phyloP scores from a whole-genome alignment of 148 eudicot species.

The Silene conica region DNA sequence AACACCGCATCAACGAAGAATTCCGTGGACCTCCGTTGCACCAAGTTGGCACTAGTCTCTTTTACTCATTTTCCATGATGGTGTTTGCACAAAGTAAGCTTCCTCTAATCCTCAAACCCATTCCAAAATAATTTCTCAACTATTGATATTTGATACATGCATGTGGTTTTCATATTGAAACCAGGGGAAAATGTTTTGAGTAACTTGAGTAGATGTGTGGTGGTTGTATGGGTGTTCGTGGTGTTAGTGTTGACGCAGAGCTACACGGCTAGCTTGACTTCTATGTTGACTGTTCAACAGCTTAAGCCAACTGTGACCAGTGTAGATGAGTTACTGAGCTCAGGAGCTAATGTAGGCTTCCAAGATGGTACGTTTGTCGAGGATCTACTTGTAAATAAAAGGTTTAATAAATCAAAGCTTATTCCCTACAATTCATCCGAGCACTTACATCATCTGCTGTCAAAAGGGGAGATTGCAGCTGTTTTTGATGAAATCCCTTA shows the following conservation, averaged over 20 bases:
- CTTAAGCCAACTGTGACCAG: constrained; percentile 39
- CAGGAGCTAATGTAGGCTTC: constrained; percentile 36
- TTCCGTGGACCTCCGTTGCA: constrained; percentile 41
- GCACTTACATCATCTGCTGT: constrained; percentile 23
- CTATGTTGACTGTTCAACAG: constrained; percentile 49
- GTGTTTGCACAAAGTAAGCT: constrained; percentile 47
- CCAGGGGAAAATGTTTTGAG: constrained; percentile 39
- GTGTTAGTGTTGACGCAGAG: constrained; percentile 49
- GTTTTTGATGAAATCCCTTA: constrained; percentile 37
- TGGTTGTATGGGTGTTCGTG: constrained; percentile 45
- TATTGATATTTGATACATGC: too few species aligned
- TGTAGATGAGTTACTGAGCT: constrained; percentile 29
- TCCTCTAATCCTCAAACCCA: background rate
- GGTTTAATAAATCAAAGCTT: constrained; percentile 22
- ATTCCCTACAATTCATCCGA: constrained; percentile 13
- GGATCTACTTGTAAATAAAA: constrained; percentile 23
- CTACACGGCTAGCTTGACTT: constrained; percentile 55
- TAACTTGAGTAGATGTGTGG: constrained; percentile 39
- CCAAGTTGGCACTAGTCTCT: constrained; percentile 45
- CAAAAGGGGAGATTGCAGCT: constrained; percentile 30
- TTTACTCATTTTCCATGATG: constrained; percentile 51
- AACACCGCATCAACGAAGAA: constrained; percentile 43
- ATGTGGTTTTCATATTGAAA: too few species aligned
- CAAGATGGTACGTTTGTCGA: constrained; percentile 37
- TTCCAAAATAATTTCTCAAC: background rate